Evolutionary conservation across 2,329 filamentous ascomycete species (phyloP).

Genomic region (Xylaria arbuscula): DNA sequence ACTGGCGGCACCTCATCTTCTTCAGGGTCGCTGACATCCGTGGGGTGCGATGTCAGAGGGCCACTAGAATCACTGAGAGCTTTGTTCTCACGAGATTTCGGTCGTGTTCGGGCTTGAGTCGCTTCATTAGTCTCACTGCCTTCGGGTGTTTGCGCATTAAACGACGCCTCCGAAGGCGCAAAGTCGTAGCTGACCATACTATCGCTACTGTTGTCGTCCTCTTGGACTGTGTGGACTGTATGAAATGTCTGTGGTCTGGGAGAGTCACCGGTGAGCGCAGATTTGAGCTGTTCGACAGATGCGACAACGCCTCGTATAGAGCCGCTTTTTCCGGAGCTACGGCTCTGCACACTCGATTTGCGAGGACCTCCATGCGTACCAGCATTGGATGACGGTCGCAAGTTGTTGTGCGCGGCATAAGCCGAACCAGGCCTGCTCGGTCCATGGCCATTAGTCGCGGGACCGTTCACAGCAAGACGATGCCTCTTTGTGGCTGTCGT

Average conservation of each 20-base stretch:
- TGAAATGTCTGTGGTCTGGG: constrained; percentile 54
- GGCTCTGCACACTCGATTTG: constrained; percentile 67
- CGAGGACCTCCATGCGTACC: constrained; percentile 53
- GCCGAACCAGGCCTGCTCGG: constrained; percentile 58
- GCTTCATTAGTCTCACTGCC: constrained; percentile 44
- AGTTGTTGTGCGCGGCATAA: constrained; percentile 61
- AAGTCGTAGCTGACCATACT: constrained; percentile 78
- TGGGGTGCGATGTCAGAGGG: constrained; percentile 47
- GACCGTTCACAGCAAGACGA: constrained; percentile 69
- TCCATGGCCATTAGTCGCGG: constrained; percentile 53
- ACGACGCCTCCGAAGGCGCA: constrained; percentile 73
- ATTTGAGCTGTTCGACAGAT: constrained; percentile 73
- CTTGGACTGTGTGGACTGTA: constrained; percentile 54
- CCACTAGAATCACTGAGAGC: constrained; percentile 44
- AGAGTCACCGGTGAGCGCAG: constrained; percentile 66
- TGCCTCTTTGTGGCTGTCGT: constrained; percentile 65
- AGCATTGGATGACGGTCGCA: constrained; percentile 61
- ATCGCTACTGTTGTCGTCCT: constrained; percentile 66
- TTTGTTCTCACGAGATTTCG: constrained; percentile 49
- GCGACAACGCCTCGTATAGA: constrained; percentile 64
- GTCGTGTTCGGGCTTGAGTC: constrained; percentile 25
- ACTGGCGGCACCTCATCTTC: constrained; percentile 64
- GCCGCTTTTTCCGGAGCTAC: constrained; percentile 56
- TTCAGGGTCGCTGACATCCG: constrained; percentile 47
- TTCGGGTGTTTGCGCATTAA: constrained; percentile 57